A percentile compares a stretch with the other conserved stretches of the same genome.
Conservation (phyloP, 2,329 filamentous ascomycete species). For the Cylindrodendrum hubeiense region DNA sequence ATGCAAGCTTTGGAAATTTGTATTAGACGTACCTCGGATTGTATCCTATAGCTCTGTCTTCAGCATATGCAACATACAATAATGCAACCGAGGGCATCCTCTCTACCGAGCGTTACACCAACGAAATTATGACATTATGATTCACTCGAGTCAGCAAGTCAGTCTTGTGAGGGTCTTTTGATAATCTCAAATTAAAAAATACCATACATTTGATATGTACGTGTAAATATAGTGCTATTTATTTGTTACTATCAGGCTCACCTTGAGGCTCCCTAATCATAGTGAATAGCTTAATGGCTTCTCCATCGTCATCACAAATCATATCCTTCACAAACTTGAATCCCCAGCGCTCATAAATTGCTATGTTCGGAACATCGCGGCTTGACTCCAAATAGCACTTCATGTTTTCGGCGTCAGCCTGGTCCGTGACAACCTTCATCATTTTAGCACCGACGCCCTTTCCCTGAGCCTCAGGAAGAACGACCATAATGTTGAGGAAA, state of each 20-base stretch:
- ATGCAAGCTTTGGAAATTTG: too few species aligned
- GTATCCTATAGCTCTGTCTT: too few species aligned
- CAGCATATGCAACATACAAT: too few species aligned
- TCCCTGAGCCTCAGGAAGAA: conserved; percentile 73
- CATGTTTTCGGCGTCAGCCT: conserved; percentile 73
- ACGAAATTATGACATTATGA: too few species aligned
- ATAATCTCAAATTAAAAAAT: neutral
- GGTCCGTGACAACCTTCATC: conserved; percentile 72
- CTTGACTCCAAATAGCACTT: conserved; percentile 80
- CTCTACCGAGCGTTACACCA: too few species aligned
- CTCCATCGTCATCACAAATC: conserved; percentile 73
- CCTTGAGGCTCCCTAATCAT: conserved; percentile 59
- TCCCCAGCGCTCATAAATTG: conserved; percentile 78
- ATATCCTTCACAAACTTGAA: conserved; percentile 75
- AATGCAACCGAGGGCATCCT: too few species aligned
- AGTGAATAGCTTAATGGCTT: conserved; percentile 64
- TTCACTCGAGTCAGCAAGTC: too few species aligned
- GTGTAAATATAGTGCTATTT: neutral
- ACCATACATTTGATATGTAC: neutral
- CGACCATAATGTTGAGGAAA: conserved; percentile 82
- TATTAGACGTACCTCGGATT: too few species aligned
- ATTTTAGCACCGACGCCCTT: conserved; percentile 74
- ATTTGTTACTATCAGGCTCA: conserved; percentile 41
- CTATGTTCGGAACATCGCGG: conserved; percentile 75
- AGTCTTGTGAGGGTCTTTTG: too few species aligned